Conservation (phyloP, 2,329 filamentous ascomycete genomes). For the Penicillium frequentans region DNA sequence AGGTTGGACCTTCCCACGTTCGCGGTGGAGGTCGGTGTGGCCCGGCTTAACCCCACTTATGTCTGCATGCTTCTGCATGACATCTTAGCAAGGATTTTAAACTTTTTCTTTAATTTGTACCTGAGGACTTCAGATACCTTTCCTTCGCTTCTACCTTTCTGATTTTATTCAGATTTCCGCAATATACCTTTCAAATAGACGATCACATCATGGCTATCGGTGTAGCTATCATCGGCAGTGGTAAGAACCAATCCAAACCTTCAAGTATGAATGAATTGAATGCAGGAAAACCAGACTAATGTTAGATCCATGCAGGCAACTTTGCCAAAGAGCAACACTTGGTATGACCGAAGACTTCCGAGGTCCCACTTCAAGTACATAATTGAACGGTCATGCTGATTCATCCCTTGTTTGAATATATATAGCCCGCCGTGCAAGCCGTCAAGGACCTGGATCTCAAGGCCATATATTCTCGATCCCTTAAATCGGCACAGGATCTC, state of each 20-base stretch:
- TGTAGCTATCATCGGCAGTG: conserved; percentile 56
- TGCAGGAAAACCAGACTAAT: neutral
- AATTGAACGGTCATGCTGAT: neutral
- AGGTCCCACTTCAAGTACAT: neutral
- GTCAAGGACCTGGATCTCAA: conserved; percentile 49
- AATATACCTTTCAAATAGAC: neutral
- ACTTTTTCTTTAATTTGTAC: neutral
- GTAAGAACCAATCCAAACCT: conserved; percentile 23
- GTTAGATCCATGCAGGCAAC: conserved; percentile 40
- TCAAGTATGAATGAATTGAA: neutral
- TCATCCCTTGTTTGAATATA: neutral
- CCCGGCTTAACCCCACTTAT: conserved; percentile 9
- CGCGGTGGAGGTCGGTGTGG: conserved; percentile 4
- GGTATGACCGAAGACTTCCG: conserved; percentile 25
- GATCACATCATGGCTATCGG: conserved; percentile 37
- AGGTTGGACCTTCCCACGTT: conserved; percentile 21
- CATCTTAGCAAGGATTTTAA: conserved; percentile 4
- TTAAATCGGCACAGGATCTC: conserved; percentile 53
- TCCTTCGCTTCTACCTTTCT: neutral
- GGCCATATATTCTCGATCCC: conserved; percentile 60
- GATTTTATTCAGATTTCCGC: neutral
- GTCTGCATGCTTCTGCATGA: conserved; percentile 11
- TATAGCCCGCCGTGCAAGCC: conserved; percentile 53
- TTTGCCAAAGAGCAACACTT: conserved; percentile 60
- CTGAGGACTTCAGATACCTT: neutral